Evolutionary conservation across 2,329 filamentous ascomycete genomes (phyloP).

Genomic region (Byssoonygena ceratinophila): DNA sequence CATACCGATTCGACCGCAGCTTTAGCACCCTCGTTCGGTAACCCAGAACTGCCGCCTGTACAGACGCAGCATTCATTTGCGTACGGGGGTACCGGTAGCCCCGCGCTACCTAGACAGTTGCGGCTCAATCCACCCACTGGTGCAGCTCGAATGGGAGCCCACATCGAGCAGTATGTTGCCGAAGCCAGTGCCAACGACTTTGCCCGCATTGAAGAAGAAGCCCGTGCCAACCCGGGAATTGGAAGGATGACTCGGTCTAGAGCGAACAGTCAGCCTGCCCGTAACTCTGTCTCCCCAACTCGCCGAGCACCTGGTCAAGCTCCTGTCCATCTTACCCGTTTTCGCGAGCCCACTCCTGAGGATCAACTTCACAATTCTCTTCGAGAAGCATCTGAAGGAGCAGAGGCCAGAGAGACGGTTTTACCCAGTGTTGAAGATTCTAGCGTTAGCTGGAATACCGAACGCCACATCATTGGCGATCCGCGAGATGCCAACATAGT

Average conservation of each 20-base stretch:
- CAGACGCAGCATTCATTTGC: conserved; percentile 33
- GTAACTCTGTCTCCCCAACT: conserved; percentile 3
- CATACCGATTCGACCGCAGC: neutral
- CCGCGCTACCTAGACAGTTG: conserved; percentile 29
- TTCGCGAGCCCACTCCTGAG: conserved; percentile 18
- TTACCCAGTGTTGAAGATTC: conserved; percentile 10
- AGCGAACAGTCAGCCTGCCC: neutral
- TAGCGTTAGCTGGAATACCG: conserved; percentile 18
- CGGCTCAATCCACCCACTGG: conserved; percentile 24
- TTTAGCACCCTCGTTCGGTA: conserved; percentile 17
- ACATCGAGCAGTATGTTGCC: conserved; percentile 5
- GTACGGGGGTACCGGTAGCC: conserved; percentile 31
- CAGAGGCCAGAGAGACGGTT: conserved; percentile 5
- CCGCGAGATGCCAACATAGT: neutral
- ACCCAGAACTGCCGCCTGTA: conserved; percentile 28
- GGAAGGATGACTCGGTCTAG: conserved; percentile 12
- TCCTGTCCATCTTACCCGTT: neutral
- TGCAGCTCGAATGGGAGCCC: conserved; percentile 25
- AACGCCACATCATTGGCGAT: conserved; percentile 13
- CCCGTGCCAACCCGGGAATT: conserved; percentile 8
- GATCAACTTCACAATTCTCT: conserved; percentile 19
- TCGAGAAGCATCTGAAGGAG: conserved; percentile 18
- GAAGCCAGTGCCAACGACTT: conserved; percentile 17
- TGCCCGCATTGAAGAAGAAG: conserved; percentile 19
- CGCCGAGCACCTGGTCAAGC: conserved; percentile 4